Base-by-base conservation (phyloP, 345 rosid genomes). In the Brassica carinata region DNA sequence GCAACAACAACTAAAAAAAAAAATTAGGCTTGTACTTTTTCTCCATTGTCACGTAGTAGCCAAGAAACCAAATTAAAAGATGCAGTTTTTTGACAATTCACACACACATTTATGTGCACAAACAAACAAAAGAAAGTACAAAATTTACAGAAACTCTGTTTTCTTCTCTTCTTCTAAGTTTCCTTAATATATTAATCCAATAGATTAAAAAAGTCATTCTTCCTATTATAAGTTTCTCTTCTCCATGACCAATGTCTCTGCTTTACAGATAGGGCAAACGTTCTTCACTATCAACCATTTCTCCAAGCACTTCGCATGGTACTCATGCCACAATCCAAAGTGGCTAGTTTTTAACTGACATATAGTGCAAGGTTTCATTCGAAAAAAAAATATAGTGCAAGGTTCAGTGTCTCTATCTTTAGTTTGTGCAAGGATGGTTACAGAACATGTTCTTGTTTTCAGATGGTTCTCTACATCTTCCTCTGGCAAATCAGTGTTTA, bases 241-340 rank as follows among this genome's bases (percentile, higher is more conserved):
- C 38, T 61, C 80, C 68, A 72, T 23, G 29, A 85, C 88, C 83
- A 94, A 72, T 64, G 94, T 94, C 85, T 94, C 91, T 2, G 90
- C 83, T 85, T 94, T 92, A 90, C 94, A 94, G 85, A 94, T 82
- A n/a, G 98, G 97, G 82, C 97, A 94, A n/a, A 89, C 87, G 43
- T 91, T 94, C 90, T 94, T 94, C 85, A 92, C 86, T 4, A 85
- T 69, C 73, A 94, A 87, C 97, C 98, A 94, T 84, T 89, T 92
- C 92, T 83, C 92, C 86, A 94, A 85, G 88, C 98, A 94, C 57
- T 80, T 85, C 2, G 90, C 93, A 68, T 94, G 97, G 81, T 92
- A 92, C 69, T 92, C 97, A 0, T 94, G 98, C 70, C 97, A n/a
- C 97, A 92, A 83, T 85, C 85, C 73, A 94, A 95, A 66, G 81